Evolutionary conservation across 2,329 filamentous ascomycete genomes (phyloP), one percentile per base, ranked within the genome.

Genomic region (Penicillium sclerotigenum): DNA sequence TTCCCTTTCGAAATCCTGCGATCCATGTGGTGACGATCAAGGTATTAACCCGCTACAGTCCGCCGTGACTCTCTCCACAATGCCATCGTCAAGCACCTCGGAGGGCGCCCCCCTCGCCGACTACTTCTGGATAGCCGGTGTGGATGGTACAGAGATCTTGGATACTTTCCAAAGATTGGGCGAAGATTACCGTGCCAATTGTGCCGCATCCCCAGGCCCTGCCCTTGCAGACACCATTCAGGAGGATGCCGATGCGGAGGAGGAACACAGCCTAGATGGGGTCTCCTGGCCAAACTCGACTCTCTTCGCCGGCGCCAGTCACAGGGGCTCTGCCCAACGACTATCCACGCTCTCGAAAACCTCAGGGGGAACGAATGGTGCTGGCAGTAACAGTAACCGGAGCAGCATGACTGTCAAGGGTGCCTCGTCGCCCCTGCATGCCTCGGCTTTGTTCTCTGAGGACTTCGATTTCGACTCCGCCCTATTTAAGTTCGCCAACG

Each of bases 391-490:
- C 56, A 87, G 85, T 74, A 87, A 86, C 63, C 77, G 85, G 56
- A 87, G 85, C 71, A 87, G 84, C 70, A 74, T 83, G 49, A 87
- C 85, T 18, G 85, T 87, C 67, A 83, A 81, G 64, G 69, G 69
- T 37, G 58, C 64, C 37, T 61, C 64, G 8, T 65, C 67, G 16
- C 69, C 72, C 4, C 59, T 71, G 20, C 73, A 71, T 22, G 68
- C 65, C n/a, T 69, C 71, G 7, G 70, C 72, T 6, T 38, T 65
- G 18, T 67, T 73, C 26, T 73, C 85, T 29, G 84, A 77, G 56
- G 91, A 96, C 69, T 91, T 90, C 68, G 94, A 97, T 73, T 99
- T 99, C 68, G 94, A 97, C 71, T 87, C 89, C 69, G 93, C 94
- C 26, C 81, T 99, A 64, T 79, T 91, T 68, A 97, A 97, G 76